Evolutionary conservation across 192 early-diverging fungal genomes (phyloP), one percentile per base, ranked within the genome.

Genomic region (Chytriomyces sp.): DNA sequence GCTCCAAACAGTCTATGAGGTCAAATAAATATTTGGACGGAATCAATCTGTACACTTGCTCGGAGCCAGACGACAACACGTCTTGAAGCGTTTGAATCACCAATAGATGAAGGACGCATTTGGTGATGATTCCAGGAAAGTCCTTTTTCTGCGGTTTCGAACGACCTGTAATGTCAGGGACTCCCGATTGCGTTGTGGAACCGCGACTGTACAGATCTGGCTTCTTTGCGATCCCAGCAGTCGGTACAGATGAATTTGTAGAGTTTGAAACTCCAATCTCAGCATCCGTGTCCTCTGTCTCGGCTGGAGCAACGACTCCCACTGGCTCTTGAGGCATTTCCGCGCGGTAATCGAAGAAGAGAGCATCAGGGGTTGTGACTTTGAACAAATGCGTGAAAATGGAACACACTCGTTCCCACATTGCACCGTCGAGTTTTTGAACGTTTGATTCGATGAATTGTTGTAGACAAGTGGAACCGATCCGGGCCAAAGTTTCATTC

Each of bases 11-110:
- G 69, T 91, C 92, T 56, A 94, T 78, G 12, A 98, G 73, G 5
- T 85, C 76, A 70, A 95, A 90, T 52, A 96, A 62, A 72, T 94
- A 88, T 34, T 81, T 39, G 25, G 84, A 76, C 33, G 80, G 77
- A 31, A 90, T 66, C 26, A 80, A 73, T 54, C 75, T 71, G 82
- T 91, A 90, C 19, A 92, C 85, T 65, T 74, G 5, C 52, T 85
- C 77, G 3, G 78, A 75, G 6, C 77, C 79, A 37, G 80, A 73
- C 28, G 82, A 44, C 37, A 82, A 54, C 19, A 95, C 82, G 63
- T 96, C 93, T 71, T 92, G 89, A 33, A 98, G 76, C 0, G 93
- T 96, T 75, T 95, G 93, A 57, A 98, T 94, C 22, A 98, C 78
- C 61, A 93, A 82, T 55, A 95, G 81, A 63, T 98, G 95, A 38